Percentiles rank a stretch among this genome's conserved stretches.
Conservation (phyloP, 1,284 basidiomycete genomes). For the Marasmius fiardii region DNA sequence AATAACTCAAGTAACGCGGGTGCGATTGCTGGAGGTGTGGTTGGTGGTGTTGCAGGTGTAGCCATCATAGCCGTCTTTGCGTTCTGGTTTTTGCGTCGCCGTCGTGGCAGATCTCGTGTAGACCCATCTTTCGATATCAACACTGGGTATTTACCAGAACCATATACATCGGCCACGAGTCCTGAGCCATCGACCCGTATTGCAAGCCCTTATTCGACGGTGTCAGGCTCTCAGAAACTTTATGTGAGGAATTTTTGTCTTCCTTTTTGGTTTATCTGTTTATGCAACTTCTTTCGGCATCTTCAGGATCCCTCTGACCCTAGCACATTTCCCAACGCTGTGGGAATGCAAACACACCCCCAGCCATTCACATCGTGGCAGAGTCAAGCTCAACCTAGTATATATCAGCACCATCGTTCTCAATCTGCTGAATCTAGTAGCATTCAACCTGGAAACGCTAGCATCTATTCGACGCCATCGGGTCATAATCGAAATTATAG, state of each 20-base stretch:
- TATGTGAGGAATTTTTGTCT: neutral
- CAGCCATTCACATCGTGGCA: neutral
- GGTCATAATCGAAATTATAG: neutral
- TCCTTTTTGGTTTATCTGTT: neutral
- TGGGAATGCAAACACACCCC: neutral
- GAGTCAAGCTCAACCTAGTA: neutral
- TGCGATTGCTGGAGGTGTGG: constrained; percentile 42
- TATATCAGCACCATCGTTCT: neutral
- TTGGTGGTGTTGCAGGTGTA: constrained; percentile 35
- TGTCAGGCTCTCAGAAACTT: neutral
- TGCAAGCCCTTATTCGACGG: neutral
- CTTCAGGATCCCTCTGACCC: constrained; percentile 1
- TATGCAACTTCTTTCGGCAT: neutral
- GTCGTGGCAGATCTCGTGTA: neutral
- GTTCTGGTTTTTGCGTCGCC: constrained; percentile 1
- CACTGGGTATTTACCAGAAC: neutral
- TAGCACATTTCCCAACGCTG: neutral
- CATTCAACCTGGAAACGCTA: neutral
- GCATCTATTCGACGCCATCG: neutral
- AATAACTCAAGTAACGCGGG: constrained; percentile 30
- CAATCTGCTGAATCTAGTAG: neutral
- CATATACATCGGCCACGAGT: too few relatives aligned
- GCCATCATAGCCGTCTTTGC: constrained; percentile 11
- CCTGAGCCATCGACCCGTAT: neutral
- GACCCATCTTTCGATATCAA: neutral